Evolutionary conservation across 1,284 basidiomycete genomes (phyloP).

Genomic region (Heterobasidion parviporum): DNA sequence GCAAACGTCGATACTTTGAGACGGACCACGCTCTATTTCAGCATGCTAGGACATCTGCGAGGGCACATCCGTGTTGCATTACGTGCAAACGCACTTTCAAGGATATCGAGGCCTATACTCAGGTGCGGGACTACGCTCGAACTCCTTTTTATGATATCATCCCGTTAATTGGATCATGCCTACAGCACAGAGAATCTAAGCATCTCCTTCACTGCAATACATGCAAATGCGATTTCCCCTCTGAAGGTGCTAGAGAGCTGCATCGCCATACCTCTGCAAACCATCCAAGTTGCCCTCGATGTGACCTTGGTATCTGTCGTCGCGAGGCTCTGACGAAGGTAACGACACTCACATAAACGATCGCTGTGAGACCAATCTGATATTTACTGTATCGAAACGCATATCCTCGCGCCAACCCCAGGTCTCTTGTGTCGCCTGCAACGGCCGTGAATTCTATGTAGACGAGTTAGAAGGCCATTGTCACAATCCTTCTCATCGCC

Average conservation of each 20-base stretch:
- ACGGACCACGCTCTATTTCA: background rate
- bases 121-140: background rate
- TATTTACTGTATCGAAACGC: background rate
- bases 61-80: background rate
- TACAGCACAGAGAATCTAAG: constrained; percentile 1
- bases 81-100: background rate
- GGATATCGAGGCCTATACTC: background rate
- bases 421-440: background rate
- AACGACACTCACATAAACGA: background rate
- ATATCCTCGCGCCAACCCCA: background rate
- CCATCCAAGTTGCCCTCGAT: background rate
- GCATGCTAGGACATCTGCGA: background rate
- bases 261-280: background rate
- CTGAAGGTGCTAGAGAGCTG: background rate
- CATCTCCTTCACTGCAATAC: background rate
- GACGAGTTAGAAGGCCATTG: constrained; percentile 2
- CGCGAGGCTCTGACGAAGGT: background rate
- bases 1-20: background rate
- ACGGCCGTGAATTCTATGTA: background rate
- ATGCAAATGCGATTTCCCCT: background rate
- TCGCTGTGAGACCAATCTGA: too few species aligned
- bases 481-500: background rate
- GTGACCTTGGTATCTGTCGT: background rate
- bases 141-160: background rate
- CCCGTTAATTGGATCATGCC: background rate